phyloP scores from a whole-genome alignment of 2,329 filamentous ascomycete species.

The Hypoxylon rubiginosum region DNA sequence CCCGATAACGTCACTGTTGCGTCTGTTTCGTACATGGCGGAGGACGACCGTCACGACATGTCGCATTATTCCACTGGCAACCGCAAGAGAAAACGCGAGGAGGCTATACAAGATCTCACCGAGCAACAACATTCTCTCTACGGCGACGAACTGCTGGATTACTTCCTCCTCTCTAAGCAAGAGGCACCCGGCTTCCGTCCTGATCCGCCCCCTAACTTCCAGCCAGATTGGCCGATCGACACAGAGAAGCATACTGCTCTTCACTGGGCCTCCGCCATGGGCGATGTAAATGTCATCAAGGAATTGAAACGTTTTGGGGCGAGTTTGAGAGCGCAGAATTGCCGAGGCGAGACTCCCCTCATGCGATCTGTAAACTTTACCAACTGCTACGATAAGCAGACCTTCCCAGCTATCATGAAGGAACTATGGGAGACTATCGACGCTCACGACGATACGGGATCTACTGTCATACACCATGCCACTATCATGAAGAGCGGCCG shows the following conservation, averaged over 20 bases:
- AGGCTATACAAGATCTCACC: slow-evolving; percentile 70
- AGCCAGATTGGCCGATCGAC: slow-evolving; percentile 93
- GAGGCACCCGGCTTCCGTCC: slow-evolving; percentile 80
- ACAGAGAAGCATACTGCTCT: slow-evolving; percentile 92
- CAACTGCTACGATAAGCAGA: slow-evolving; percentile 94
- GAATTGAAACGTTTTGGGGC: slow-evolving; percentile 87
- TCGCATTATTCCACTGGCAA: slow-evolving; percentile 73
- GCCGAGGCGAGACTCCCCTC: slow-evolving; percentile 86
- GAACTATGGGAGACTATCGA: slow-evolving; percentile 87
- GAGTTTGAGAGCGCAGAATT: slow-evolving; percentile 77
- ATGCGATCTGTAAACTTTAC: slow-evolving; percentile 97
- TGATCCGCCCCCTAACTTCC: slow-evolving; percentile 85
- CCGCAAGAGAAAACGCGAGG: slow-evolving; percentile 83
- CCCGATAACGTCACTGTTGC: slow-evolving; percentile 86
- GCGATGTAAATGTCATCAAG: slow-evolving; percentile 90
- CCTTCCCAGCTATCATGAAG: slow-evolving; percentile 86
- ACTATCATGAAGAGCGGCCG: slow-evolving; percentile 88
- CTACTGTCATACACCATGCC: slow-evolving; percentile 94
- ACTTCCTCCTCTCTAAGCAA: slow-evolving; percentile 89
- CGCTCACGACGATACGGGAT: slow-evolving; percentile 81
- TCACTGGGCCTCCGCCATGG: slow-evolving; percentile 98
- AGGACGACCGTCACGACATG: slow-evolving; percentile 82
- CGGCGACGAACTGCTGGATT: slow-evolving; percentile 93
- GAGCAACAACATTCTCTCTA: slow-evolving; percentile 92
- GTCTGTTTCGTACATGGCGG: slow-evolving; percentile 86